These are phyloP conservation scores for Lophiotrema nucula DNA, from an alignment of 495 filamentous ascomycete genomes.

Conservation along the genomic window DNA sequence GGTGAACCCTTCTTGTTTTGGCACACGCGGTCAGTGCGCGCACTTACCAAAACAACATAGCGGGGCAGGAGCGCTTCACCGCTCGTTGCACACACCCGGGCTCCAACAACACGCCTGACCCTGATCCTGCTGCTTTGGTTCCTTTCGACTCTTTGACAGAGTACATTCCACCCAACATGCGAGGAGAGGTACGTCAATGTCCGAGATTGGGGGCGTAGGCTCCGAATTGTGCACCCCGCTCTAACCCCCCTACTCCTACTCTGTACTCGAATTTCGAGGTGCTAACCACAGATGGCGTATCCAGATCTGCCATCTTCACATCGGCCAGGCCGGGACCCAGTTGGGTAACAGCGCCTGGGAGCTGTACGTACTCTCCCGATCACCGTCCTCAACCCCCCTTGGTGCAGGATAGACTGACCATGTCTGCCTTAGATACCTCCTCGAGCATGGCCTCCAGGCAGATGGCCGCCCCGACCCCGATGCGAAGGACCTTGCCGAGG, in stretches of 20 bases:
- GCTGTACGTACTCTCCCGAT: constrained; percentile 59
- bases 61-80: constrained; percentile 11
- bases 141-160: constrained; percentile 31
- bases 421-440: constrained; percentile 64
- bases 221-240: not conserved
- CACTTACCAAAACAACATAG: too few relatives aligned
- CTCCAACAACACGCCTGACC: constrained; percentile 4
- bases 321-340: constrained; percentile 92
- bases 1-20: too few relatives aligned
- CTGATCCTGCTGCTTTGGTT: not conserved
- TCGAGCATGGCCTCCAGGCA: constrained; percentile 81
- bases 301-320: constrained; percentile 83
- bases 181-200: constrained; percentile 30
- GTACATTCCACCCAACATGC: constrained; percentile 23
- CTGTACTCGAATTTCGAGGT: constrained; percentile 3
- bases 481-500: constrained; percentile 58
- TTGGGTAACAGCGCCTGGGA: constrained; percentile 94
- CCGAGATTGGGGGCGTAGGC: not conserved
- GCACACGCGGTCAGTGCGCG: too few relatives aligned
- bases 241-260: not conserved
- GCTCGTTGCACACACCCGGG: constrained; percentile 15
- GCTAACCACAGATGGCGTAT: constrained; percentile 18
- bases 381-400: not conserved
- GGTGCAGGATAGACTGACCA: constrained; percentile 16
- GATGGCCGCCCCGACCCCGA: constrained; percentile 72